Conservation (phyloP, 257 asterid genomes). For the Solanum arcanum region DNA sequence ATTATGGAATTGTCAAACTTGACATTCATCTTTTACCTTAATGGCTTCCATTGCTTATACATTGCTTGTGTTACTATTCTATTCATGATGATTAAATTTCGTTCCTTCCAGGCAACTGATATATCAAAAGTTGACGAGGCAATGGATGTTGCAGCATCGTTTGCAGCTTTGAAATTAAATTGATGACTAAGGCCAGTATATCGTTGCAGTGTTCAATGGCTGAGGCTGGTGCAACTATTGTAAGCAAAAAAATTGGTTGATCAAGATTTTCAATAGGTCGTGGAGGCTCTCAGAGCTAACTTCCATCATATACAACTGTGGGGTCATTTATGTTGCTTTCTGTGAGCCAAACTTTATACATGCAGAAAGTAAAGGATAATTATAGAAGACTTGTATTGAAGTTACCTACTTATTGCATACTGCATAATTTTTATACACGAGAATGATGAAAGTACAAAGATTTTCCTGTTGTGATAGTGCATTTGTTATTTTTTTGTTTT, state of each 20-base stretch:
- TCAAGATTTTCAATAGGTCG: neutral
- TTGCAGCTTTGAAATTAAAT: conserved; percentile 69
- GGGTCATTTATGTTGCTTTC: neutral
- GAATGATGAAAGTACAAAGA: neutral
- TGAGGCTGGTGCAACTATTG: neutral
- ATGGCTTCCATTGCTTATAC: neutral
- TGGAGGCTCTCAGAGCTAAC: neutral
- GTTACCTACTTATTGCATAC: neutral
- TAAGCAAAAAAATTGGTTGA: neutral
- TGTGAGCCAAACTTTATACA: neutral
- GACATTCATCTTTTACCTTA: neutral
- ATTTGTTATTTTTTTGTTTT: neutral
- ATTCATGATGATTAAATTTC: neutral
- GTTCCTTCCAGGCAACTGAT: conserved; percentile 48
- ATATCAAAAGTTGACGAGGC: conserved; percentile 44
- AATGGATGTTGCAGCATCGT: conserved; percentile 61
- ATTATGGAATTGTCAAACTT: neutral
- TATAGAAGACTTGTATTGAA: neutral
- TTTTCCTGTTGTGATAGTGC: neutral
- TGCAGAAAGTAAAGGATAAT: neutral
- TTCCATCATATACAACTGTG: neutral
- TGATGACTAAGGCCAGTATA: conserved; percentile 5
- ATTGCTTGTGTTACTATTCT: neutral
- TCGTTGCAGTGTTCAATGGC: neutral
- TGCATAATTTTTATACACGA: neutral